These are phyloP conservation scores for Litchi chinensis DNA, from an alignment of 345 rosid genomes.

Conservation along the genomic window DNA sequence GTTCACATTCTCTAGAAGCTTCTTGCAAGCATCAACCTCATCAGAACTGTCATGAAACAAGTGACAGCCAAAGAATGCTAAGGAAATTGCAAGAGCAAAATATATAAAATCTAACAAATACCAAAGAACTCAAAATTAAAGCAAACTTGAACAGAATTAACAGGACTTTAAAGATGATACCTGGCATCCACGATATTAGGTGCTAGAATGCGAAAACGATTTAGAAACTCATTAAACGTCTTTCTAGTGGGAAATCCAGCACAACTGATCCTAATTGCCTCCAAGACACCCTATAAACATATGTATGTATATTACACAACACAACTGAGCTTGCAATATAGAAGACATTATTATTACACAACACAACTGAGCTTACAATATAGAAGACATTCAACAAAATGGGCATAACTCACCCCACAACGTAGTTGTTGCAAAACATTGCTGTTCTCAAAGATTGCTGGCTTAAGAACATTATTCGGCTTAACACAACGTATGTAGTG, in stretches of 20 bases:
- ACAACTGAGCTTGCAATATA: not conserved
- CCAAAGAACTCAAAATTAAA: not conserved
- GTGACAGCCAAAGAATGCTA: slow-evolving; percentile 18
- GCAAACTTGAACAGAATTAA: slow-evolving; percentile 12
- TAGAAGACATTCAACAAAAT: not conserved
- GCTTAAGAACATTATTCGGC: slow-evolving; percentile 95
- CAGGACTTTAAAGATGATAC: slow-evolving; percentile 39
- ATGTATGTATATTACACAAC: slow-evolving; percentile 11
- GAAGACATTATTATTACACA: not conserved
- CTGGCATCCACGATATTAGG: slow-evolving; percentile 58
- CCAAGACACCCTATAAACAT: slow-evolving; percentile 85
- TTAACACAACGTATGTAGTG: slow-evolving; percentile 96
- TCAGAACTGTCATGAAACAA: slow-evolving; percentile 47
- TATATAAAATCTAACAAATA: slow-evolving; percentile 11
- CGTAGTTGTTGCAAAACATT: slow-evolving; percentile 88
- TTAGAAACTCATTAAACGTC: slow-evolving; percentile 67
- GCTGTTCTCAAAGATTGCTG: slow-evolving; percentile 78
- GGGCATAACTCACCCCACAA: slow-evolving; percentile 83
- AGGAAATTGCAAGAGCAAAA: slow-evolving; percentile 3
- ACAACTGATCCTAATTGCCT: slow-evolving; percentile 98
- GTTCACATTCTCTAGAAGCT: slow-evolving; percentile 70
- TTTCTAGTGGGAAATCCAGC: slow-evolving; percentile 97
- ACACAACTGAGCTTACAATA: too few relatives aligned
- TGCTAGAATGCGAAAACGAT: slow-evolving; percentile 68
- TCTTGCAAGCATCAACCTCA: slow-evolving; percentile 80